Percentiles rank a stretch among this genome's conserved stretches.
These are phyloP conservation scores for Barnettozyma siamensis DNA, from an alignment of 805 yeast genomes.

Conservation along the genomic window DNA sequence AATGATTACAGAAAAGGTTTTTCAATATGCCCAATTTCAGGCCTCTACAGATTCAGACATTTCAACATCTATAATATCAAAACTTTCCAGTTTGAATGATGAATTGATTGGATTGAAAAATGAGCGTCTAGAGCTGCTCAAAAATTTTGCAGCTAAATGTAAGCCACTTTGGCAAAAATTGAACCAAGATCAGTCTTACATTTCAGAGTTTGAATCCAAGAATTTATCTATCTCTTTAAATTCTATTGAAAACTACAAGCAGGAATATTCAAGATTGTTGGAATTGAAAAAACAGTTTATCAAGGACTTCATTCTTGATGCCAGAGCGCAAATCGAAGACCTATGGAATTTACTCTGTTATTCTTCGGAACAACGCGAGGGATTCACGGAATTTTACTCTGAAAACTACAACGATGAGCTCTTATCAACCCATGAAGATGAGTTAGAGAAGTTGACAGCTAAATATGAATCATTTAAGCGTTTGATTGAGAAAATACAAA, in stretches of 20 bases:
- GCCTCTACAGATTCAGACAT: conserved; percentile 8
- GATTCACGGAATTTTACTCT: conserved; percentile 37
- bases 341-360: conserved; percentile 61
- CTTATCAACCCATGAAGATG: conserved; percentile 58
- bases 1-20: conserved; percentile 17
- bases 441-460: conserved; percentile 45
- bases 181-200: conserved; percentile 38
- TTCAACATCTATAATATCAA: conserved; percentile 10
- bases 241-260: conserved; percentile 45
- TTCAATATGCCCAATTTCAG: conserved; percentile 1
- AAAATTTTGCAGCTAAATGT: conserved; percentile 35
- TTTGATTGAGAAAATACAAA: conserved; percentile 49
- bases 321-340: conserved; percentile 51
- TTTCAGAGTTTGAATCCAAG: conserved; percentile 33
- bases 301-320: conserved; percentile 59
- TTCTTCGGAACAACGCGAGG: conserved; percentile 42
- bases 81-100: conserved; percentile 9
- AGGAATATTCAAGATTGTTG: conserved; percentile 53
- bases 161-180: conserved; percentile 50
- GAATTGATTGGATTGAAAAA: conserved; percentile 11
- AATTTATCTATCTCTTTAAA: conserved; percentile 43
- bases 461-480: conserved; percentile 48
- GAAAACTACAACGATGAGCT: conserved; percentile 51
- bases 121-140: conserved; percentile 11
- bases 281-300: conserved; percentile 57